phyloP scores from a whole-genome alignment of 805 yeast species.

The Gaillardinia entomophila region DNA sequence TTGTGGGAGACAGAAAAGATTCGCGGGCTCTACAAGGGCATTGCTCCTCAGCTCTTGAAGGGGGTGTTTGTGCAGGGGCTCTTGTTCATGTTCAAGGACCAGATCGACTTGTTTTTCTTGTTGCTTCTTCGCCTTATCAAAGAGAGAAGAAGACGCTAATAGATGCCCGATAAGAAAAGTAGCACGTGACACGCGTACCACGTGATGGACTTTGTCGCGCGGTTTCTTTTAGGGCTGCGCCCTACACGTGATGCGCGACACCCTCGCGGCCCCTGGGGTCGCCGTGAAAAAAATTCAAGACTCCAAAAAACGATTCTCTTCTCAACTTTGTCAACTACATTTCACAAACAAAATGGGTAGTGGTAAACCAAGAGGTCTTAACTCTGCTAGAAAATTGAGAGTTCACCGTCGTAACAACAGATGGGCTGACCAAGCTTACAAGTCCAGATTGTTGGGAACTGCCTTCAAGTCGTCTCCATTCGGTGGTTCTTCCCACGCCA shows the following conservation, averaged over 20 bases:
- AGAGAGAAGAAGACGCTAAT: conserved; percentile 4
- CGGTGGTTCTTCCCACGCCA: conserved; percentile 99
- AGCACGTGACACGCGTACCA: conserved; percentile 30
- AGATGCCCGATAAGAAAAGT: background rate
- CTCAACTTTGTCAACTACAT: background rate
- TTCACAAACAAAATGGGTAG: conserved; percentile 73
- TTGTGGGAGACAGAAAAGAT: conserved; percentile 62
- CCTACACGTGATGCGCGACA: background rate
- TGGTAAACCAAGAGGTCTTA: conserved; percentile 99
- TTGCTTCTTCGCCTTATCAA: conserved; percentile 25
- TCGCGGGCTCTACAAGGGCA: conserved; percentile 68
- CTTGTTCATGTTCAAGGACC: conserved; percentile 76
- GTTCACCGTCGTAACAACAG: conserved; percentile 99
- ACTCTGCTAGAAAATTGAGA: conserved; percentile 99
- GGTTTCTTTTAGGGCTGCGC: background rate
- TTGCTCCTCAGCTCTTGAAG: conserved; percentile 73
- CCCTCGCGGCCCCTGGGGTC: background rate
- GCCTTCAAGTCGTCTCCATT: conserved; percentile 99
- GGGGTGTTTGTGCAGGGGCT: conserved; percentile 83
- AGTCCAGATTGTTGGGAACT: conserved; percentile 98
- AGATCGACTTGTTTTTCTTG: conserved; percentile 40
- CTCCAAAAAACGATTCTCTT: background rate
- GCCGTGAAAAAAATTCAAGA: background rate
- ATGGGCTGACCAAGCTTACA: conserved; percentile 99
- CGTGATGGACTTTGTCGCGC: background rate